Base-by-base conservation (phyloP, 2,329 filamentous ascomycete species). In the Tolypocladium tundrense region DNA sequence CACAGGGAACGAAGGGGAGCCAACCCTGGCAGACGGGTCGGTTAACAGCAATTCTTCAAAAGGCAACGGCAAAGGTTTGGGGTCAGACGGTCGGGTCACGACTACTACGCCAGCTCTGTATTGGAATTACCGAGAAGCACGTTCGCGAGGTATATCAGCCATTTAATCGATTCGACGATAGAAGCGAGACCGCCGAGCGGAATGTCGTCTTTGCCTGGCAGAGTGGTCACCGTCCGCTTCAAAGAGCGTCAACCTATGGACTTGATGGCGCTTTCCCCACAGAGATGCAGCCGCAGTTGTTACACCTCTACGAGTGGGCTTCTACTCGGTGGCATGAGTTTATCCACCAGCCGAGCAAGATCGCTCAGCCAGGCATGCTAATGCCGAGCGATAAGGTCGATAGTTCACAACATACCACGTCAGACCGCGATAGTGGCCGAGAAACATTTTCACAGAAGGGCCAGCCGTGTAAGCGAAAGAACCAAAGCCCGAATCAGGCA, bases 261-360 rank as follows among this genome's bases (percentile, higher is more conserved):
- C 61, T 61, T 37, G 58, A 61, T 42, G 61, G 59, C 14, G 60
- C 60, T 11, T 63, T 60, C 37, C 60, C 60, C 6, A 56, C 45
- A 4, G 33, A 41, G 19, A 39, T 62, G 21, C 57, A 60, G 40
- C 60, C 59, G 4, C 33, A 50, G 31, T 48, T 62, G n/a, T 41
- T 60, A 8, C 37, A 58, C 2, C 21, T 40, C 3, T 60, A 62
- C 50, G 33, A 55, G 40, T 59, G 56, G 54, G 59, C 53, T 16
- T 59, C 59, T 2, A 45, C 31, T 13, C 33, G 54, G 5, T 62
- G 57, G 59, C 60, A 62, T 50, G 57, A 59, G 19, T 62, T 62
- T 48, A 37, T 62, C 11, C 35, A 6, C 35, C 35, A 37, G 27
- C 27, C 27, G 27, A 37, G 35, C 35, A 37, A 37, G 27, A 27